These are phyloP conservation scores for Areca catechu DNA, from an alignment of 176 grass and related monocot species.

Conservation along the genomic window DNA sequence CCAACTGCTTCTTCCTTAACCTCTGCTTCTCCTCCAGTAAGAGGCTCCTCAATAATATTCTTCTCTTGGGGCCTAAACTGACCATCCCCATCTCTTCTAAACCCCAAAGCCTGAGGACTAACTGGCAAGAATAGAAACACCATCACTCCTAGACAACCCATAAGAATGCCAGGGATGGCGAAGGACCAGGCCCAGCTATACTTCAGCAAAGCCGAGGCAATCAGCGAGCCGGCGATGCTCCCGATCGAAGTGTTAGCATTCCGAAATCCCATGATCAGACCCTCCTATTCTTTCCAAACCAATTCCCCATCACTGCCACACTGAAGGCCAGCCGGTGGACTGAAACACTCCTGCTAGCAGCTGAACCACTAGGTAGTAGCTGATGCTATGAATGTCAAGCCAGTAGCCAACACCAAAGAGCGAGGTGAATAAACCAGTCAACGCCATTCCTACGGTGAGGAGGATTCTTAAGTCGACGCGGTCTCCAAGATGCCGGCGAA, in stretches of 20 bases:
- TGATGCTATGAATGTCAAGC: constrained; percentile 68
- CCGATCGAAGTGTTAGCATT: constrained; percentile 80
- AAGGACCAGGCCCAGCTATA: constrained; percentile 91
- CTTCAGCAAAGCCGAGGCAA: constrained; percentile 65
- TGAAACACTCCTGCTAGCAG: constrained; percentile 77
- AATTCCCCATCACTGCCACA: constrained; percentile 74
- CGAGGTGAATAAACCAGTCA: constrained; percentile 60
- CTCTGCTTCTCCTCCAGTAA: constrained; percentile 45
- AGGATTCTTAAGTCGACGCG: constrained; percentile 69
- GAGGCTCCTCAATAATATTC: constrained; percentile 28
- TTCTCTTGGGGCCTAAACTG: constrained; percentile 24
- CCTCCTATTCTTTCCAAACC: constrained; percentile 83
- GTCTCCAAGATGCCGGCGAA: constrained; percentile 72
- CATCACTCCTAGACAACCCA: constrained; percentile 40
- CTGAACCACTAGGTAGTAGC: constrained; percentile 66
- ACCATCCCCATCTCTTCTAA: constrained; percentile 22
- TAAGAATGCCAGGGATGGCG: constrained; percentile 59
- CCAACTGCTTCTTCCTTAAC: constrained; percentile 45
- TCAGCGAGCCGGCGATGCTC: constrained; percentile 69
- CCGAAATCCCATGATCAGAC: constrained; percentile 86
- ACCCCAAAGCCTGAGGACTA: constrained; percentile 46
- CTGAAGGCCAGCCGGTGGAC: constrained; percentile 75
- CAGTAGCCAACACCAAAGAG: constrained; percentile 75
- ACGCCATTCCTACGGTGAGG: constrained; percentile 70
- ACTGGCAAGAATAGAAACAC: constrained; percentile 59